phyloP scores from a whole-genome alignment of 345 rosid species.

The Citrus sp. region DNA sequence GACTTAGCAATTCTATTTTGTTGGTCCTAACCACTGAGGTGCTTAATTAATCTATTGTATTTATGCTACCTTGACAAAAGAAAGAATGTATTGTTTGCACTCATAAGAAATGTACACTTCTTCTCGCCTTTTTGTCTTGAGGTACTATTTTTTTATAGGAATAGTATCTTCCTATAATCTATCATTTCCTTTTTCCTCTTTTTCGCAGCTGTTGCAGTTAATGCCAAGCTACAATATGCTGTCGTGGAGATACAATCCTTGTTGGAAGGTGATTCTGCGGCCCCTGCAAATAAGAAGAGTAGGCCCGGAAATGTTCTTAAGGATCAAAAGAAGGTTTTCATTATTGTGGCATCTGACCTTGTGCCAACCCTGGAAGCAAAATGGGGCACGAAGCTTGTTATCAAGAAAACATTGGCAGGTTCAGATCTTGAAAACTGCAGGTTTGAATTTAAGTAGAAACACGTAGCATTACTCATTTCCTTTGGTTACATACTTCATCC shows the following conservation, averaged over 20 bases:
- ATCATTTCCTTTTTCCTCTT: background rate
- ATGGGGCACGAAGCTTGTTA: conserved; percentile 72
- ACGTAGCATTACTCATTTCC: background rate
- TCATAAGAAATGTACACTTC: background rate
- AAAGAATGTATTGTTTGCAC: background rate
- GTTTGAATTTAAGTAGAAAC: conserved; percentile 32
- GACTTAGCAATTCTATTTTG: background rate
- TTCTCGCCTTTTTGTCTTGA: too few relatives aligned
- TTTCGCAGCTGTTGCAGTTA: conserved; percentile 87
- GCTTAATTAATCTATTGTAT: background rate
- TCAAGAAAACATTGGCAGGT: conserved; percentile 65
- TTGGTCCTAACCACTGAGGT: conserved; percentile 1
- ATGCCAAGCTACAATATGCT: conserved; percentile 85
- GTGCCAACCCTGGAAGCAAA: conserved; percentile 72
- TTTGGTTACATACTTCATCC: background rate
- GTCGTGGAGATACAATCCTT: conserved; percentile 60
- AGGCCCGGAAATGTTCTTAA: conserved; percentile 62
- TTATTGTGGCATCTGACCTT: conserved; percentile 82
- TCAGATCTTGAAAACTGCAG: conserved; percentile 92
- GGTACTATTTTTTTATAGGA: background rate
- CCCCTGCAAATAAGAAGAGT: conserved; percentile 43
- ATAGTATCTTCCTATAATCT: background rate
- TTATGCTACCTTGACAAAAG: background rate
- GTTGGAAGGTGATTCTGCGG: conserved; percentile 38
- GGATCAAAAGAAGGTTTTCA: conserved; percentile 51